These are phyloP conservation scores for Erysimum cheiranthoides DNA, from an alignment of 345 rosid species.

Conservation along the genomic window DNA sequence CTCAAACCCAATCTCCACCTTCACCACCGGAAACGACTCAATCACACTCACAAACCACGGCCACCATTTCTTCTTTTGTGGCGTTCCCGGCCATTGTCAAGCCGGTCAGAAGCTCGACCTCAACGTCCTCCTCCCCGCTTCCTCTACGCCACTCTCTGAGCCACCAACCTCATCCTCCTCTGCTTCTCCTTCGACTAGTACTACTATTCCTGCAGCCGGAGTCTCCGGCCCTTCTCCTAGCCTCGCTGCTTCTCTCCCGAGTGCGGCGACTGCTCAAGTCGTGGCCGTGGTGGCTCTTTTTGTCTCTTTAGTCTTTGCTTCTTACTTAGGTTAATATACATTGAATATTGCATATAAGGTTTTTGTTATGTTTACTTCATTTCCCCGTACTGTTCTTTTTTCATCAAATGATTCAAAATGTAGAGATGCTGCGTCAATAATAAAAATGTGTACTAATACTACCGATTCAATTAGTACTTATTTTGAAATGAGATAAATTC, in stretches of 20 bases:
- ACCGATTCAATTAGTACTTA: not conserved
- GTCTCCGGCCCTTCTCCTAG: constrained; percentile 59
- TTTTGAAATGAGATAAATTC: not conserved
- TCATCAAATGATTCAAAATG: constrained; percentile 8
- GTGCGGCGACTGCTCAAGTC: not conserved
- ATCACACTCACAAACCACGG: constrained; percentile 69
- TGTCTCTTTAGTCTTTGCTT: constrained; percentile 25
- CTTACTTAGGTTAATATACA: constrained; percentile 25
- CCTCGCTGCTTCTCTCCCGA: constrained; percentile 42
- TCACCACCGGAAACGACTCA: constrained; percentile 88
- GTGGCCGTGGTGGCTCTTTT: constrained; percentile 16
- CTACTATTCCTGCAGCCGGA: constrained; percentile 53
- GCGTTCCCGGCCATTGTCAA: constrained; percentile 91
- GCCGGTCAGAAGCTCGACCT: constrained; percentile 93
- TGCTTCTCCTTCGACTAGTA: constrained; percentile 38
- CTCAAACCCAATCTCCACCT: constrained; percentile 83
- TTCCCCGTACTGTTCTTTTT: not conserved
- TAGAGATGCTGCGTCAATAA: constrained; percentile 21
- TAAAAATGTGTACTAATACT: constrained; percentile 10
- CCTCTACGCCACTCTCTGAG: constrained; percentile 54
- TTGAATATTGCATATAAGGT: constrained; percentile 11
- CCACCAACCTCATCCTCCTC: constrained; percentile 43
- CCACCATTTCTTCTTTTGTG: constrained; percentile 92
- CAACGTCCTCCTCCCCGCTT: constrained; percentile 56
- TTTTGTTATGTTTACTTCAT: constrained; percentile 22